These are phyloP conservation scores for Boletus smithii DNA, from an alignment of 1,284 basidiomycete species.

Conservation along the genomic window DNA sequence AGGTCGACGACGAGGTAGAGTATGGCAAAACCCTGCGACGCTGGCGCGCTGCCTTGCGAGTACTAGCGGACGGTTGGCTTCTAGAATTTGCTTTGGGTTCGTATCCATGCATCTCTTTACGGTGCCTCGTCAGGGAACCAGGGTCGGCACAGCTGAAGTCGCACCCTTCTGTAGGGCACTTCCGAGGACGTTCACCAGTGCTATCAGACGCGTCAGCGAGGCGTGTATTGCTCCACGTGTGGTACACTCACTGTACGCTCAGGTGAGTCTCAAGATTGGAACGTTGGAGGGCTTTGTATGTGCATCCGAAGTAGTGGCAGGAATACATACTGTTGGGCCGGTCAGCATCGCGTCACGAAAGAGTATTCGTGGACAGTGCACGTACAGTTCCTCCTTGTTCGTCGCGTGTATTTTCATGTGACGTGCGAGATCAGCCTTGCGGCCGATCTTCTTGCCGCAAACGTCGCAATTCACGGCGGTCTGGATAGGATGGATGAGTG, in stretches of 20 bases:
- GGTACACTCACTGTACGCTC: constrained; percentile 24
- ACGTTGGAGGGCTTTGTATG: constrained; percentile 25
- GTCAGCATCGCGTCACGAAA: constrained; percentile 7
- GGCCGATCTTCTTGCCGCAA: constrained; percentile 16
- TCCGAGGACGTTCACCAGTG: background rate
- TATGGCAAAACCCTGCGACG: background rate
- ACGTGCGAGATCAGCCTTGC: constrained; percentile 21
- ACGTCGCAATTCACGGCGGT: constrained; percentile 1
- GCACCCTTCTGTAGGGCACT: constrained; percentile 25
- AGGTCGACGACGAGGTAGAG: background rate
- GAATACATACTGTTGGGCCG: constrained; percentile 21
- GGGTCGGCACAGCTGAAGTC: constrained; percentile 25
- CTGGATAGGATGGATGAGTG: constrained; percentile 16
- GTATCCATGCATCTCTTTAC: constrained; percentile 13
- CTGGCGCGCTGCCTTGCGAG: background rate
- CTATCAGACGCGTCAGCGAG: constrained; percentile 8
- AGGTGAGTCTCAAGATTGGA: constrained; percentile 34
- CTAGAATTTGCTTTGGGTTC: constrained; percentile 2
- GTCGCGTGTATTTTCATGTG: constrained; percentile 17
- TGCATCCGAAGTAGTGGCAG: constrained; percentile 28
- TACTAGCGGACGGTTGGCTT: background rate
- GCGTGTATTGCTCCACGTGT: background rate
- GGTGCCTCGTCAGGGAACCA: constrained; percentile 29
- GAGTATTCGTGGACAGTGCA: background rate
- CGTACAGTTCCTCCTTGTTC: constrained; percentile 21